Percentiles rank a stretch among this genome's conserved stretches.
These are phyloP conservation scores for Naganishia vishniacii DNA, from an alignment of 768 basidiomycete genomes.

Conservation along the genomic window DNA sequence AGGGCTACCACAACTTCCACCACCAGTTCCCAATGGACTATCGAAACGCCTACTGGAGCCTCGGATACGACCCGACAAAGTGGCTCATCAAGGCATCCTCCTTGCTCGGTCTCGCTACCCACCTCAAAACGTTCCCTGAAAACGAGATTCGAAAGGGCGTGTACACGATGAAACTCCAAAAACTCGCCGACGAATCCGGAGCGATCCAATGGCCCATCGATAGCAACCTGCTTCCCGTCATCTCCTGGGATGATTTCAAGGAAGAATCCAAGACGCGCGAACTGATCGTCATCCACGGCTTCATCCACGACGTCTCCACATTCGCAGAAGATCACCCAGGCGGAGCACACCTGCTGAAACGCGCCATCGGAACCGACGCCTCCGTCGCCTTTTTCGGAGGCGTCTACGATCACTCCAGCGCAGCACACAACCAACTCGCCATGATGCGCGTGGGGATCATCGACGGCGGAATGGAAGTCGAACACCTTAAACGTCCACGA, in stretches of 20 bases:
- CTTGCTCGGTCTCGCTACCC: conserved; percentile 65
- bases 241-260: conserved; percentile 76
- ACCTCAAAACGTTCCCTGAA: conserved; percentile 77
- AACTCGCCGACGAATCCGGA: conserved; percentile 71
- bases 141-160: conserved; percentile 88
- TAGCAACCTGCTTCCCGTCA: conserved; percentile 67
- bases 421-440: conserved; percentile 73
- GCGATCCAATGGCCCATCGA: conserved; percentile 72
- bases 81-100: conserved; percentile 74
- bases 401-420: conserved; percentile 81
- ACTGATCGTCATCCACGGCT: conserved; percentile 78
- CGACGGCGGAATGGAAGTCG: conserved; percentile 61
- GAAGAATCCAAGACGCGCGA: conserved; percentile 73
- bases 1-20: conserved; percentile 98
- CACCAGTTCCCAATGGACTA: conserved; percentile 98
- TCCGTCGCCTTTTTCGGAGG: conserved; percentile 92
- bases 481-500: conserved; percentile 41
- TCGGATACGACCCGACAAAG: conserved; percentile 87
- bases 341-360: conserved; percentile 73
- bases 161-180: conserved; percentile 89
- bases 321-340: conserved; percentile 91
- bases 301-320: conserved; percentile 79
- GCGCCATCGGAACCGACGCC: conserved; percentile 82
- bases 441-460: conserved; percentile 73
- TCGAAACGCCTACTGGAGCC: conserved; percentile 91